These are phyloP conservation scores for Porcisia hertigi DNA, from an alignment of 208 protist genomes.

Conservation along the genomic window DNA sequence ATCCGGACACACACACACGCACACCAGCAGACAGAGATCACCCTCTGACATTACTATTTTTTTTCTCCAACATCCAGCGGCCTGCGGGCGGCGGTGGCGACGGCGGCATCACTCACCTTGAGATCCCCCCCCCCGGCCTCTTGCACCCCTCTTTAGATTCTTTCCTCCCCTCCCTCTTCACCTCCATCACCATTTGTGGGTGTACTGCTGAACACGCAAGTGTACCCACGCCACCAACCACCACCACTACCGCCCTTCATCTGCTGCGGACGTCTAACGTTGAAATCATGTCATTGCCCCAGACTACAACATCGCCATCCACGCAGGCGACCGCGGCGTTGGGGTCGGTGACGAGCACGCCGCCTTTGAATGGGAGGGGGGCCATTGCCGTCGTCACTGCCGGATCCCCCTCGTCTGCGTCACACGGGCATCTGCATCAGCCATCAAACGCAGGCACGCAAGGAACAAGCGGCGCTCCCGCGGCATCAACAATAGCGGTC, in stretches of 20 bases:
- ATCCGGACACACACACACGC: not conserved
- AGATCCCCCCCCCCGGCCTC: not conserved
- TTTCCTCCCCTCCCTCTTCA: too few species aligned
- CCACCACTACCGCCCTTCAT: not conserved
- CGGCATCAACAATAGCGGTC: not conserved
- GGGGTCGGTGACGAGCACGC: not conserved
- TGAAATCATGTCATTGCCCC: not conserved
- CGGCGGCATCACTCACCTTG: too few species aligned
- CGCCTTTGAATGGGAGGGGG: not conserved
- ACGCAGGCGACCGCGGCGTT: not conserved
- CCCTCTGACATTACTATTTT: too few species aligned
- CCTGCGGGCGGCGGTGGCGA: too few species aligned
- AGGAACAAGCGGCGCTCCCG: not conserved
- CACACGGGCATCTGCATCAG: not conserved
- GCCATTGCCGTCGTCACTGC: not conserved
- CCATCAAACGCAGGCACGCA: not conserved
- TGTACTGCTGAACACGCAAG: not conserved
- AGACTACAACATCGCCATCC: not conserved
- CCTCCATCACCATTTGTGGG: not conserved
- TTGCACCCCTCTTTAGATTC: too few species aligned
- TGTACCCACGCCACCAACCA: not conserved
- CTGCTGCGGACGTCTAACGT: not conserved
- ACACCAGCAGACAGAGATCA: not conserved
- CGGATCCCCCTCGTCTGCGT: not conserved
- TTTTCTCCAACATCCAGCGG: too few species aligned